phyloP scores from a whole-genome alignment of 164 flowering plant genomes.

The Cinnamomum chago region DNA sequence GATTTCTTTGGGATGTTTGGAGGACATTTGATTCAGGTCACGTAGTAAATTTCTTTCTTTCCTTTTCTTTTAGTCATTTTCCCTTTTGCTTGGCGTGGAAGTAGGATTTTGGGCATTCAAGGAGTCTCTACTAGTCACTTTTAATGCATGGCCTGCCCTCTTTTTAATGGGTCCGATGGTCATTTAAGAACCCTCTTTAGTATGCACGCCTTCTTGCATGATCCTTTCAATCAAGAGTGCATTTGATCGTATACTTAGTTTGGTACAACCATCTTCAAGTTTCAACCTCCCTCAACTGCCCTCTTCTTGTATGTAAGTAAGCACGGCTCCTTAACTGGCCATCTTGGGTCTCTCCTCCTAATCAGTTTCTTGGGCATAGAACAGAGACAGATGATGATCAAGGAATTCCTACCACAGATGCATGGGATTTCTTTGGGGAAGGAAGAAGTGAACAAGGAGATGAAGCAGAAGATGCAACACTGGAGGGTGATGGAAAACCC shows the following conservation, averaged over 20 bases:
- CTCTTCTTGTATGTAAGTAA: background rate
- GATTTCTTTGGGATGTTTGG: conserved; percentile 1
- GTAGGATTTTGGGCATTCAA: conserved; percentile 49
- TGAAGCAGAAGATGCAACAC: background rate
- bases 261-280: background rate
- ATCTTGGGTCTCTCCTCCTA: background rate
- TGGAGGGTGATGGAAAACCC: conserved; percentile 33
- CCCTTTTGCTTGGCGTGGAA: conserved; percentile 20
- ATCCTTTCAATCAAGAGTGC: conserved; percentile 16
- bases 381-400: conserved; percentile 10
- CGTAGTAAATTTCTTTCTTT: background rate
- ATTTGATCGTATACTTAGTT: conserved; percentile 3
- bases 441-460: conserved; percentile 7
- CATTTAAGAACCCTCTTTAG: conserved; percentile 47
- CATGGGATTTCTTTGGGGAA: conserved; percentile 9
- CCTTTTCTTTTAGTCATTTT: background rate
- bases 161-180: conserved; percentile 42
- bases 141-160: conserved; percentile 55
- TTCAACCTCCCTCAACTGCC: conserved; percentile 2
- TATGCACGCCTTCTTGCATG: conserved; percentile 36
- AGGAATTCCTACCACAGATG: conserved; percentile 13
- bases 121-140: conserved; percentile 50
- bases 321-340: background rate
- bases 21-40: conserved; percentile 4
- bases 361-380: background rate